These are phyloP conservation scores for Citrus sp. DNA, from an alignment of 345 rosid species.

Conservation along the genomic window DNA sequence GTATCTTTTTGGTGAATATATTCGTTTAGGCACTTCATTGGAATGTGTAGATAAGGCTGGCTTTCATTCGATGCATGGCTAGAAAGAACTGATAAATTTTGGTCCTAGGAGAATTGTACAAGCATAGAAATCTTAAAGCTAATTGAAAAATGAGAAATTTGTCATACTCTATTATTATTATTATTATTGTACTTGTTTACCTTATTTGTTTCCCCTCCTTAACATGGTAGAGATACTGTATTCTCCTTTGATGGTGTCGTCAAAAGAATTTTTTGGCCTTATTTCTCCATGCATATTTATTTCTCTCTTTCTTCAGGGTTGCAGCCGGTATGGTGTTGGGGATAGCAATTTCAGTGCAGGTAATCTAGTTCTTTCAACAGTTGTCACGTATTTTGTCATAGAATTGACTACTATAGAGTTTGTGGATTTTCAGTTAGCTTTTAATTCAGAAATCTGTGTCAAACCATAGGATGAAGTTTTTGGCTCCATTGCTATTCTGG, in stretches of 20 bases:
- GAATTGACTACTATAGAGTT: background rate
- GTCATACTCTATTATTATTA: background rate
- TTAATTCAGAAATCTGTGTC: background rate
- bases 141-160: background rate
- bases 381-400: background rate
- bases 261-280: background rate
- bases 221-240: background rate
- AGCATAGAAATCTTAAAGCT: background rate
- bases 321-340: constrained; percentile 53
- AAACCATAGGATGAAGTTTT: background rate
- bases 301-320: constrained; percentile 54
- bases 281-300: background rate
- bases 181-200: background rate
- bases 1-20: background rate
- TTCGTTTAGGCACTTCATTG: background rate
- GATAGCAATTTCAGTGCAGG: constrained; percentile 66
- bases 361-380: constrained; percentile 27
- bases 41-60: background rate
- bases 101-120: background rate
- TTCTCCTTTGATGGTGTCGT: background rate
- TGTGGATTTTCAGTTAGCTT: background rate
- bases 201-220: background rate
- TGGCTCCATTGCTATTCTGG: background rate
- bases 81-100: background rate
- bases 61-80: background rate